A percentile compares a stretch with the other conserved stretches of the same genome.
Evolutionary conservation across 1,139 yeast species (phyloP).

Genomic region (Suhomyces kunorum): DNA sequence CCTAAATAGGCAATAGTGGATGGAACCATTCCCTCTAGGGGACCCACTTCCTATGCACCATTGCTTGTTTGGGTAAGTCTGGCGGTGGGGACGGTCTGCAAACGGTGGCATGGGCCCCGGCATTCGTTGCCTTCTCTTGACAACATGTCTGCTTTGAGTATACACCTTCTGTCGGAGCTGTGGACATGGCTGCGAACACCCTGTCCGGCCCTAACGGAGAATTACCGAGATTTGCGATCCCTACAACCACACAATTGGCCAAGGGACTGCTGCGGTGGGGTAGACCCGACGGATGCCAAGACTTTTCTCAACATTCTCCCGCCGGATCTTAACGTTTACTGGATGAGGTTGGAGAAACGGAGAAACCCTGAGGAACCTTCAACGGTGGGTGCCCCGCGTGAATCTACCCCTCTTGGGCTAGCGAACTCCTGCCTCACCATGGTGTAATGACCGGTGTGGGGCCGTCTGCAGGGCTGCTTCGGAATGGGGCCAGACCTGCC

Average conservation of each 20-base stretch:
- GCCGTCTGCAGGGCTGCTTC: background rate
- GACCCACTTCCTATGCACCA: background rate
- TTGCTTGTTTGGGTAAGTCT: constrained; percentile 3
- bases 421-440: background rate
- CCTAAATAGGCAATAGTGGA: constrained; percentile 22
- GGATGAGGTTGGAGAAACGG: too few species aligned
- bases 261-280: too few species aligned
- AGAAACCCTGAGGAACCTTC: too few species aligned
- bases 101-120: background rate
- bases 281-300: constrained; percentile 1
- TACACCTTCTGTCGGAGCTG: background rate
- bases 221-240: constrained; percentile 2
- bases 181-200: constrained; percentile 4
- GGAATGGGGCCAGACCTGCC: background rate
- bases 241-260: too few species aligned
- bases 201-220: background rate
- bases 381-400: background rate
- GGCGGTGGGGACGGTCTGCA: constrained; percentile 5
- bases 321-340: too few species aligned
- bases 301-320: too few species aligned
- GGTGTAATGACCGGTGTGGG: background rate
- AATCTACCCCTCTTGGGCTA: background rate
- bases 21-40: background rate
- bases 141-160: constrained; percentile 6
- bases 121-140: background rate